Percentiles rank a stretch among this genome's conserved stretches.
These are phyloP conservation scores for Fusarium pseudocircinatum DNA, from an alignment of 2,329 filamentous ascomycete species.

Conservation along the genomic window DNA sequence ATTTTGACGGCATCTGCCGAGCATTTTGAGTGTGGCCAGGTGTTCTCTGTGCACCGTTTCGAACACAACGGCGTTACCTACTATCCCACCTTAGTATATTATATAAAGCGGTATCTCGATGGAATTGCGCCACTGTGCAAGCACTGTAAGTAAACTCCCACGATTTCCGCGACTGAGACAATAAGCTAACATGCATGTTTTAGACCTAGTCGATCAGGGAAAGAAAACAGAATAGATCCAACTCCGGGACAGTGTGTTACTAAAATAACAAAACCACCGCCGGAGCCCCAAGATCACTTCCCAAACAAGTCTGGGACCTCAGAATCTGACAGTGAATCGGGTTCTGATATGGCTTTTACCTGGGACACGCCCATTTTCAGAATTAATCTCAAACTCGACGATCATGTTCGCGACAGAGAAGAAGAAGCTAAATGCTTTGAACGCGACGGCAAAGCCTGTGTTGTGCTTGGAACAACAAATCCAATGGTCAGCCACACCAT, in stretches of 20 bases:
- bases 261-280: background rate
- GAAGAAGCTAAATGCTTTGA: background rate
- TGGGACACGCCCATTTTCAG: background rate
- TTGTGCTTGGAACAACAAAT: background rate
- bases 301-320: background rate
- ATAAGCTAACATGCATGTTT: background rate
- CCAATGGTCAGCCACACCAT: background rate
- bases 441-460: background rate
- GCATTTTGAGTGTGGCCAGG: background rate
- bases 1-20: background rate
- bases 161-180: background rate
- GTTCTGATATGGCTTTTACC: background rate
- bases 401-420: background rate
- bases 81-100: rapidly evolving
- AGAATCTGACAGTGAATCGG: background rate
- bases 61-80: background rate
- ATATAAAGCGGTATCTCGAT: background rate
- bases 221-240: background rate
- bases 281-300: background rate
- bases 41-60: background rate
- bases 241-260: background rate
- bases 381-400: background rate
- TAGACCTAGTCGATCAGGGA: background rate
- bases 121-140: background rate
- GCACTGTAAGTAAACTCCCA: background rate